phyloP scores from a whole-genome alignment of 352 stramenopile genomes.

The Pythium graminicola region DNA sequence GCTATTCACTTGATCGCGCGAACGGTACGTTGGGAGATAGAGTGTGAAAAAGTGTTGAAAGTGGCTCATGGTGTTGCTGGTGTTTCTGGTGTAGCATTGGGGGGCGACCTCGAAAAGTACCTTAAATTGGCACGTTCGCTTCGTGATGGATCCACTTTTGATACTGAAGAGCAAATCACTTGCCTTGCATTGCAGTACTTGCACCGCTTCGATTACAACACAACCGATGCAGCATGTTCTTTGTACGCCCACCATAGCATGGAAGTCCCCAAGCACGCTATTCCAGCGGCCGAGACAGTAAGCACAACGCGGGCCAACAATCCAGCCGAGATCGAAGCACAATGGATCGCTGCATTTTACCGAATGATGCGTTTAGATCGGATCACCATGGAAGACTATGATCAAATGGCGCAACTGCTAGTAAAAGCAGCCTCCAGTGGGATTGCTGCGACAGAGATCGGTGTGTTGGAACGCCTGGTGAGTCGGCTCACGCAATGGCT shows the following conservation, averaged over 20 bases:
- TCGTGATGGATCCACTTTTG: constrained; percentile 71
- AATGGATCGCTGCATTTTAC: constrained; percentile 67
- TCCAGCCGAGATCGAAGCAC: constrained; percentile 37
- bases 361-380: constrained; percentile 35
- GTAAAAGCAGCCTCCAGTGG: constrained; percentile 14
- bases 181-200: constrained; percentile 68
- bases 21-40: constrained; percentile 29
- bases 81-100: constrained; percentile 31
- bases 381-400: constrained; percentile 37
- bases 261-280: constrained; percentile 40
- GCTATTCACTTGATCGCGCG: constrained; percentile 46
- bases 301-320: constrained; percentile 21
- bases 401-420: constrained; percentile 35
- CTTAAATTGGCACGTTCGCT: constrained; percentile 66
- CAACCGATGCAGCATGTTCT: constrained; percentile 66
- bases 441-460: constrained; percentile 41
- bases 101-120: constrained; percentile 69
- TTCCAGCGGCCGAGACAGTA: background rate
- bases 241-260: constrained; percentile 81
- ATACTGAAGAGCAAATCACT: constrained; percentile 67
- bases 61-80: background rate
- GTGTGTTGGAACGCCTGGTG: constrained; percentile 51
- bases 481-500: constrained; percentile 47
- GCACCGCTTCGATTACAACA: constrained; percentile 79
- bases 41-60: background rate